Conservation (phyloP, 2,329 filamentous ascomycete genomes). For the Stachybotrys chartarum region DNA sequence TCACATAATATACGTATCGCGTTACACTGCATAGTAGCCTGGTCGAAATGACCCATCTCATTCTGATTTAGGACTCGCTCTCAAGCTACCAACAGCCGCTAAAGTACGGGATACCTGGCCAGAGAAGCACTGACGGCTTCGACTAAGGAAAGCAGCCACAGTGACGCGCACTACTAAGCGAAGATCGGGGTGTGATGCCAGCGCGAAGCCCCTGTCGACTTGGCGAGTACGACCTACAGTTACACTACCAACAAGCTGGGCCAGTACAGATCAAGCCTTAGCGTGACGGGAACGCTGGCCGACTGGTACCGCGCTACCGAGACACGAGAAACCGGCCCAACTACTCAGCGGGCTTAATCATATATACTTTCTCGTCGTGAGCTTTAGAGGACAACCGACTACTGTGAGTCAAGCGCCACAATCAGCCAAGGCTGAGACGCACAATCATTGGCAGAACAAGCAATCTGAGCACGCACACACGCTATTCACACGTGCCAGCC, state of each 20-base stretch:
- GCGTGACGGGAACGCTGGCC: not conserved
- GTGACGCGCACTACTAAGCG: not conserved
- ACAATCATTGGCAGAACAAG: not conserved
- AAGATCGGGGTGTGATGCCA: not conserved
- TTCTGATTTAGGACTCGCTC: too few relatives aligned
- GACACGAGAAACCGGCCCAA: not conserved
- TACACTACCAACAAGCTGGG: not conserved
- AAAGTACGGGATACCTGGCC: not conserved
- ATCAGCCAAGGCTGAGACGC: not conserved
- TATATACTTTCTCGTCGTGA: not conserved
- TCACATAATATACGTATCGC: too few relatives aligned
- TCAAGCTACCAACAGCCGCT: not conserved
- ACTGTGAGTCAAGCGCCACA: not conserved
- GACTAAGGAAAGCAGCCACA: not conserved
- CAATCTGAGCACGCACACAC: not conserved
- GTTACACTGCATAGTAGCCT: too few relatives aligned
- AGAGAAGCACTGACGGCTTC: not conserved
- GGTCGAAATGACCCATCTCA: too few relatives aligned
- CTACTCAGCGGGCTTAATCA: not conserved
- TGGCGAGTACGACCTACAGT: not conserved
- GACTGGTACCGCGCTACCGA: not conserved
- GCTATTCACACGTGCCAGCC: not conserved
- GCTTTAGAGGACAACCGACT: too few relatives aligned
- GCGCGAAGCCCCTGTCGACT: not conserved
- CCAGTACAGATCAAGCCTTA: not conserved